These are phyloP conservation scores for Candida nitratophila DNA, from an alignment of 805 yeast species.

Conservation along the genomic window DNA sequence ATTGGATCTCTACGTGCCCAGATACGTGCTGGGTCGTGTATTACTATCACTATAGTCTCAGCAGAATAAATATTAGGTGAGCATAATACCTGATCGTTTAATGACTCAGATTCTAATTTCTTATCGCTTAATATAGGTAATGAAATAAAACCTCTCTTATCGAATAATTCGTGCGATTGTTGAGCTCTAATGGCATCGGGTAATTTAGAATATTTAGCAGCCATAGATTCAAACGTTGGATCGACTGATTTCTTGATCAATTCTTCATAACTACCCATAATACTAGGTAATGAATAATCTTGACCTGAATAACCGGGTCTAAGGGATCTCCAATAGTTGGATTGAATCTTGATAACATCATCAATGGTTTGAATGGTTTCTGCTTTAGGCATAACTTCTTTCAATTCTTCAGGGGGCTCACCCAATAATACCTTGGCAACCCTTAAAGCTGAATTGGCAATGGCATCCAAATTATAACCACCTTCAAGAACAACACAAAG, in stretches of 20 bases:
- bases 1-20: slow-evolving; percentile 84
- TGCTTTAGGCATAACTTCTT: slow-evolving; percentile 56
- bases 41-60: slow-evolving; percentile 57
- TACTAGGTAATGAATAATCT: slow-evolving; percentile 22
- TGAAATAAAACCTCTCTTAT: slow-evolving; percentile 50
- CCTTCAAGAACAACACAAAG: slow-evolving; percentile 91
- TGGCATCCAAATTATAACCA: slow-evolving; percentile 90
- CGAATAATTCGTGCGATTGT: slow-evolving; percentile 54
- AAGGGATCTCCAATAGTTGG: slow-evolving; percentile 82
- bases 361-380: slow-evolving; percentile 77
- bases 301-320: slow-evolving; percentile 51
- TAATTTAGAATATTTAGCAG: slow-evolving; percentile 40
- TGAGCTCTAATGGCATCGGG: slow-evolving; percentile 70
- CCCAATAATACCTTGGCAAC: slow-evolving; percentile 90
- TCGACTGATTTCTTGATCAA: slow-evolving; percentile 32
- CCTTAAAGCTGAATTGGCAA: slow-evolving; percentile 82
- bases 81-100: slow-evolving; percentile 63
- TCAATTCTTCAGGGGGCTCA: slow-evolving; percentile 84
- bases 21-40: slow-evolving; percentile 89
- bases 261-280: slow-evolving; percentile 25
- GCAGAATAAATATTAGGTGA: slow-evolving; percentile 60
- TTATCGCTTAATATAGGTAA: slow-evolving; percentile 52
- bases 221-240: slow-evolving; percentile 27
- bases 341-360: slow-evolving; percentile 72
- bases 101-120: slow-evolving; percentile 38